Percentiles rank a stretch among this genome's conserved stretches.
These are phyloP conservation scores for Metschnikowia proteae DNA, from an alignment of 805 yeast species.

Conservation along the genomic window DNA sequence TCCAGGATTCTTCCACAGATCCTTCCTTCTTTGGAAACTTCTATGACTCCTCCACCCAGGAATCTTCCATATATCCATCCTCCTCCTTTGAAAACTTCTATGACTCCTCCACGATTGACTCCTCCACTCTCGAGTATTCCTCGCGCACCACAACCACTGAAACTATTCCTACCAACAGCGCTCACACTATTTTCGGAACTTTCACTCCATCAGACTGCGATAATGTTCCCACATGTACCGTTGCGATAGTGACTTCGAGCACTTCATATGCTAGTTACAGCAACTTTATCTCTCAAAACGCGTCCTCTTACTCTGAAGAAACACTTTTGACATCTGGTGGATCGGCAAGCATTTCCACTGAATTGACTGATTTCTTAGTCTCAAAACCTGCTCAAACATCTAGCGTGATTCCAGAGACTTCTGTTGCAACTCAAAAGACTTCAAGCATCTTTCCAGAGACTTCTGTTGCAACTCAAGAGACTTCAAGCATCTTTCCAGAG, in stretches of 20 bases:
- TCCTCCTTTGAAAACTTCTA: not conserved
- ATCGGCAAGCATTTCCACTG: no score
- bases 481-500: no score
- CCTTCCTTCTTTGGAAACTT: not conserved
- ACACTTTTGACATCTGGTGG: no score
- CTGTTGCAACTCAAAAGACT: no score
- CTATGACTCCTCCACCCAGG: not conserved
- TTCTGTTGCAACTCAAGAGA: no score
- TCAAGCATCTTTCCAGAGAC: no score
- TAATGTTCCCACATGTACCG: conserved; percentile 1
- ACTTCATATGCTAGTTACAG: not conserved
- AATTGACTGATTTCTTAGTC: no score
- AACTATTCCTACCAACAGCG: not conserved
- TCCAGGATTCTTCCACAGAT: no score
- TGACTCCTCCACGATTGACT: not conserved
- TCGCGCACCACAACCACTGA: conserved; percentile 2
- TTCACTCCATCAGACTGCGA: conserved; percentile 4
- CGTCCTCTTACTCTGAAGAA: no score
- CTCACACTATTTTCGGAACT: not conserved
- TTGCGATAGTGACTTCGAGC: not conserved
- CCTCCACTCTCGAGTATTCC: not conserved
- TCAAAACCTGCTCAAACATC: no score
- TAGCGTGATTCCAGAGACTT: no score
- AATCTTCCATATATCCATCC: not conserved
- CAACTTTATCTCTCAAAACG: no score